Base-by-base conservation (phyloP, 164 flowering plant species). In the Cinnamomum chago region DNA sequence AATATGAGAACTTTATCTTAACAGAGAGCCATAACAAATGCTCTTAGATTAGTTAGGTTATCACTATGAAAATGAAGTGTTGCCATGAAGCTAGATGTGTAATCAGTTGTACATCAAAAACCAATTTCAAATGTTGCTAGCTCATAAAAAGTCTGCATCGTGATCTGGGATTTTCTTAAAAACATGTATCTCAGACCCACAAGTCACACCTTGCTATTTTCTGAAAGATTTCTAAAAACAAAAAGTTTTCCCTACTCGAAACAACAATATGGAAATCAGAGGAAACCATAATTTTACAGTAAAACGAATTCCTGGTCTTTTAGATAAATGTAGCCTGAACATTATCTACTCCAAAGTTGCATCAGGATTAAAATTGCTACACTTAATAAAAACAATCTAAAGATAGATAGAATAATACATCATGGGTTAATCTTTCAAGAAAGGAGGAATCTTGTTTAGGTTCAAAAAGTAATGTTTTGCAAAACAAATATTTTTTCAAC, bases 1-100 rank as follows among this genome's bases (percentile, higher is more conserved):
- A 50, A 76, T 30, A 28, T 65, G 27, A 62, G 25, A 72, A 70
- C 40, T 18, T 28, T 10, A 67, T 67, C 33, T 67, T 5, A 28
- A 30, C 9, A 30, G 3, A 67, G 14, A 23, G 67, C 67, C 14
- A 64, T 9, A 64, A 64, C 22, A 64, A 58, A 64, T 23, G 22
- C 30, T n/a, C 30, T 64, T 64, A 18, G 25, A 25, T 23, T 64
- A 7, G 24, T 64, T 24, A 64, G 28, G 24, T 40, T 9, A 35
- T 35, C 47, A 5, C 47, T 35, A 40, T 40, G 47, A 40, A 40
- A 40, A 40, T 40, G 11, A 40, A 40, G 47, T 40, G 47, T 9
- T 9, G 10, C 47, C 47, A 40, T 40, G 47, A 40, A 40, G 47
- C 47, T 9, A 30, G 47, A 40, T 7, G 47, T 40, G 47, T 40